A percentile compares a stretch with the other conserved stretches of the same genome.
phyloP scores from a whole-genome alignment of 192 early-diverging fungal genomes.

The Coemansia sp. region DNA sequence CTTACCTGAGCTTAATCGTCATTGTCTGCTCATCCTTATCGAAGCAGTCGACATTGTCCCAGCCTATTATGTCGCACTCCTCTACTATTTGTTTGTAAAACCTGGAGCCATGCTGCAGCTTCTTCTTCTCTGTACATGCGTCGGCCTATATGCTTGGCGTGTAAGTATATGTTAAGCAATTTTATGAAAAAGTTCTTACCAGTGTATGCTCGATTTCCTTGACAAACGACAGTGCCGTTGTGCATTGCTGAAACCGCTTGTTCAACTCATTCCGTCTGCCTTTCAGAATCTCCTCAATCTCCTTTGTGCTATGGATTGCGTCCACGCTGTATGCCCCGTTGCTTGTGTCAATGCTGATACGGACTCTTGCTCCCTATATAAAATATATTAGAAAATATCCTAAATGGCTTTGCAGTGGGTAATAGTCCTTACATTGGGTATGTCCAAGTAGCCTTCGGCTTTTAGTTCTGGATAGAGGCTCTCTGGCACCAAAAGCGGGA shows the following conservation, averaged over 20 bases:
- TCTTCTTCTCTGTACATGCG: background rate
- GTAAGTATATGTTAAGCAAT: no score
- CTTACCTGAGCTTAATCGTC: slow-evolving; percentile 21
- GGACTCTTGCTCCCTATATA: slow-evolving; percentile 12
- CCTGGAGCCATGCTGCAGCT: slow-evolving; percentile 6
- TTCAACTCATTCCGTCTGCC: slow-evolving; percentile 20
- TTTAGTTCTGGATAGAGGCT: slow-evolving; percentile 24
- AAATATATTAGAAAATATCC: no score
- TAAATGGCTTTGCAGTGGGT: no score
- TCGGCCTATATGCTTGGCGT: slow-evolving; percentile 9
- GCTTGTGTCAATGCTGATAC: slow-evolving; percentile 18
- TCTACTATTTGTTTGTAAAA: slow-evolving; percentile 31
- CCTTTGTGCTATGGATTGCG: slow-evolving; percentile 30
- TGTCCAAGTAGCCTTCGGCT: slow-evolving; percentile 38
- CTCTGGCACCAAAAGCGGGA: slow-evolving; percentile 36
- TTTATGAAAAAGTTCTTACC: slow-evolving; percentile 12
- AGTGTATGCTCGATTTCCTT: slow-evolving; percentile 34
- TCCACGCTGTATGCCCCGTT: slow-evolving; percentile 23
- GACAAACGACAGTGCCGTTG: slow-evolving; percentile 39
- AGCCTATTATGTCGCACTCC: slow-evolving; percentile 36
- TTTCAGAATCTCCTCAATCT: slow-evolving; percentile 11
- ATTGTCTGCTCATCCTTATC: slow-evolving; percentile 23
- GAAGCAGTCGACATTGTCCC: slow-evolving; percentile 27
- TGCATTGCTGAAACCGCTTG: slow-evolving; percentile 38
- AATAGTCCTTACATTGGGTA: slow-evolving; percentile 22